Conservation (phyloP, 2,329 filamentous ascomycete species). For the Trichoderma breve region DNA sequence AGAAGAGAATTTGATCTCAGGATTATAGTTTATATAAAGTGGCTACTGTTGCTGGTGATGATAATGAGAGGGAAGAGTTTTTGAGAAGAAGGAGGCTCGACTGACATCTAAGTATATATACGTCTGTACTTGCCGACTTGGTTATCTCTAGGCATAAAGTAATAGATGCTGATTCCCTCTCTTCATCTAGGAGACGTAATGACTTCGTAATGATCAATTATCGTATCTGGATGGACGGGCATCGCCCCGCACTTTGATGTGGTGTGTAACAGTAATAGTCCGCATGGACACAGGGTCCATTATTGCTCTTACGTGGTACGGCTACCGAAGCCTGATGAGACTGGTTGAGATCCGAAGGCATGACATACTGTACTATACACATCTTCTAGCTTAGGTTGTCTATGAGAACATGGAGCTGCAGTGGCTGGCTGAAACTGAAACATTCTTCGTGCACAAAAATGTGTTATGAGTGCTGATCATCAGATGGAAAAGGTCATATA, state of each 20-base stretch:
- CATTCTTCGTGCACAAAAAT: neutral
- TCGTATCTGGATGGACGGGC: neutral
- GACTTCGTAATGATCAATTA: neutral
- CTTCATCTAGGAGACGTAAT: neutral
- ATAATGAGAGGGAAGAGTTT: neutral
- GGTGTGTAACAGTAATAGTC: neutral
- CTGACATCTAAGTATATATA: neutral
- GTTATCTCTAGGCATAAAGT: neutral
- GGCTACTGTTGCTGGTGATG: neutral
- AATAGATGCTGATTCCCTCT: neutral
- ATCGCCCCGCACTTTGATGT: neutral
- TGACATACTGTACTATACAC: neutral
- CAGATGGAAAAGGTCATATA: neutral
- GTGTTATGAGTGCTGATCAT: neutral
- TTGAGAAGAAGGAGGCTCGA: neutral
- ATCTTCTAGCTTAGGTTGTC: neutral
- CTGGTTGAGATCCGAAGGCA: neutral
- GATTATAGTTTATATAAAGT: neutral
- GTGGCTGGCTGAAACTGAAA: neutral
- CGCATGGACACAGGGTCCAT: neutral
- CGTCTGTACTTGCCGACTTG: neutral
- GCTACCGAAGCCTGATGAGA: neutral
- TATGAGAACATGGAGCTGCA: neutral
- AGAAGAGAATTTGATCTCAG: neutral
- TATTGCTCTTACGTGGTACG: neutral